Evolutionary conservation across 768 basidiomycete genomes (phyloP), one percentile per base, ranked within the genome.

Genomic region (Leucocoprinus leucothites): DNA sequence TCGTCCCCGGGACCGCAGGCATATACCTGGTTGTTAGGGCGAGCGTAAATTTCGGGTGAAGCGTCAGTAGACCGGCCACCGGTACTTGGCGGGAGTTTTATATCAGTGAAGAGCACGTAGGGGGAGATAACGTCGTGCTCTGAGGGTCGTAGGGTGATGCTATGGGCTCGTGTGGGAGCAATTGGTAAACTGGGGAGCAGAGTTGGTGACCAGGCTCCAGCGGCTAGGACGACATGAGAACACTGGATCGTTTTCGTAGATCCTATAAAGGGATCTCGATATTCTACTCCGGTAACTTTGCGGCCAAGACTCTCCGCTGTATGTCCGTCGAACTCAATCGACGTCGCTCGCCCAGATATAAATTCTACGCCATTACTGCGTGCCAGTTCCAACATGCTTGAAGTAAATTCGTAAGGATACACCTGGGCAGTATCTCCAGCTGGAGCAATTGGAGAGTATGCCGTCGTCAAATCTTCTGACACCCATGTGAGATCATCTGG

Each of bases 181-280:
- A 90, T 77, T 14, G 86, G 84, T 25, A 89, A 74, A 18, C 69
- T 58, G 8, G 51, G 41, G 28, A 87, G 49, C 55, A 95, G 65
- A 8, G 64, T 64, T 7, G 89, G 76, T 0, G 91, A 89, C 93
- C 94, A 97, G 14, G 91, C 88, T 22, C 94, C 94, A n/a, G 89
- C 89, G 38, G 85, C 80, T 48, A 97, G 67, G 38, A 96, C 73
- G 58, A 94, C 81, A 53, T 86, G 77, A 9, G 87, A 86, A 14
- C 87, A 86, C 0, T 75, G 67, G 16, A 87, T 63, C n/a, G 68
- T 68, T 54, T 65, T 66, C 5, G 58, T 60, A 22, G 63, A 59
- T 48, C 59, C 56, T 14, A 67, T 64, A 11, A 60, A 65, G 1
- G 57, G 64, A 44, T 67, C 59, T 46, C 68, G 67, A 61, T 76